A percentile compares a stretch with the other conserved stretches of the same genome.
Conservation (phyloP, 129 eudicot species). For the Chrysanthemum lavandulifolium region DNA sequence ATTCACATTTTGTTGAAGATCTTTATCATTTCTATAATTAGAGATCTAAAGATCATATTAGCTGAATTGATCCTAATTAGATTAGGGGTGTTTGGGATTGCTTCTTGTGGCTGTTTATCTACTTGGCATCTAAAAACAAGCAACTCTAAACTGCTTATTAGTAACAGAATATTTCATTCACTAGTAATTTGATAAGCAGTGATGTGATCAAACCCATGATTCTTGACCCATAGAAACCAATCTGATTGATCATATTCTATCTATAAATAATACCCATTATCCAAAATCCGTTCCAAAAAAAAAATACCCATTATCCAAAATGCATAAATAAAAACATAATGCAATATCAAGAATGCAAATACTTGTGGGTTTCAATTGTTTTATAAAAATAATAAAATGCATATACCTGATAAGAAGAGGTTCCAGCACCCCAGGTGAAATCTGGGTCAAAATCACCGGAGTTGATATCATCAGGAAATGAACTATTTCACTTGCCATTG, state of each 20-base stretch:
- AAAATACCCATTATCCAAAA: neutral
- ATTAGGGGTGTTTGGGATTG: too few species aligned
- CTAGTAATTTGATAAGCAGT: too few species aligned
- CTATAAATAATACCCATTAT: neutral
- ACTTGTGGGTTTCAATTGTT: too few species aligned
- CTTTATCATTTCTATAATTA: too few species aligned
- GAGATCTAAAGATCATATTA: too few species aligned
- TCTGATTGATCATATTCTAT: too few species aligned
- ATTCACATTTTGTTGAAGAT: too few species aligned
- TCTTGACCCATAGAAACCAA: neutral
- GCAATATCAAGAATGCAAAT: neutral
- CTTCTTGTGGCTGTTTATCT: too few species aligned
- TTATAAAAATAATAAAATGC: neutral
- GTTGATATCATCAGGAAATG: constrained; percentile 12
- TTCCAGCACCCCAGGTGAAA: constrained; percentile 28
- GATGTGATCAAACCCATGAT: neutral
- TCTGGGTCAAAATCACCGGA: constrained; percentile 20
- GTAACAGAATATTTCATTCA: too few species aligned
- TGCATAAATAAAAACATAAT: neutral
- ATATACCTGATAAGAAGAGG: constrained; percentile 31
- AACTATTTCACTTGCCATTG: neutral
- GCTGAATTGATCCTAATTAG: neutral
- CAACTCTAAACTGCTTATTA: too few species aligned
- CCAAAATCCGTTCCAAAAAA: too few species aligned
- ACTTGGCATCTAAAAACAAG: too few species aligned